Conservation (phyloP, 2,329 filamentous ascomycete genomes). For the Colletotrichum sp. region DNA sequence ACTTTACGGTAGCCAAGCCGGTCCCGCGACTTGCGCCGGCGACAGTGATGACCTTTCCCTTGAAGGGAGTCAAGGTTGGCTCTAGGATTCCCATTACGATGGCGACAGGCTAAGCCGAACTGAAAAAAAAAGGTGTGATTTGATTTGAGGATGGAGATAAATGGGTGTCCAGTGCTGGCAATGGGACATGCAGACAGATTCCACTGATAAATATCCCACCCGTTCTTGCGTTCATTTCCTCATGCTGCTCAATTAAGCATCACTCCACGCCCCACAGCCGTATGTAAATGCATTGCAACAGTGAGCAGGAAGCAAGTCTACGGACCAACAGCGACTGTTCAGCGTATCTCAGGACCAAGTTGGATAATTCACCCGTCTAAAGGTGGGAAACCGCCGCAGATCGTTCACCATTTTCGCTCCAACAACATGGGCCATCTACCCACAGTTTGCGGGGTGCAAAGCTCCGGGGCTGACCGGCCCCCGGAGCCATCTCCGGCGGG, state of each 20-base stretch:
- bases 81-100: conserved; percentile 16
- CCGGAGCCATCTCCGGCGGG: not conserved
- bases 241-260: not conserved
- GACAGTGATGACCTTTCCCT: conserved; percentile 25
- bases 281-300: not conserved
- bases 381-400: not conserved
- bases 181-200: not conserved
- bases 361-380: not conserved
- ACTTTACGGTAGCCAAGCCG: conserved; percentile 22
- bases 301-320: not conserved
- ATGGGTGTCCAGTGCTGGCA: not conserved
- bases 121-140: not conserved
- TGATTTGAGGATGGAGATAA: not conserved
- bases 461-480: not conserved
- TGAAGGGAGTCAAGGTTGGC: conserved; percentile 21
- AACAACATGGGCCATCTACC: not conserved
- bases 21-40: conserved; percentile 16
- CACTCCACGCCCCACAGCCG: not conserved
- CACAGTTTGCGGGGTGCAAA: not conserved
- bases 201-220: not conserved
- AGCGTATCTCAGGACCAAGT: not conserved
- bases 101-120: not conserved
- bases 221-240: not conserved
- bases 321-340: not conserved
- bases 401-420: not conserved